Evolutionary conservation across 257 asterid genomes (phyloP).

Genomic region (Solanum dulcamara): DNA sequence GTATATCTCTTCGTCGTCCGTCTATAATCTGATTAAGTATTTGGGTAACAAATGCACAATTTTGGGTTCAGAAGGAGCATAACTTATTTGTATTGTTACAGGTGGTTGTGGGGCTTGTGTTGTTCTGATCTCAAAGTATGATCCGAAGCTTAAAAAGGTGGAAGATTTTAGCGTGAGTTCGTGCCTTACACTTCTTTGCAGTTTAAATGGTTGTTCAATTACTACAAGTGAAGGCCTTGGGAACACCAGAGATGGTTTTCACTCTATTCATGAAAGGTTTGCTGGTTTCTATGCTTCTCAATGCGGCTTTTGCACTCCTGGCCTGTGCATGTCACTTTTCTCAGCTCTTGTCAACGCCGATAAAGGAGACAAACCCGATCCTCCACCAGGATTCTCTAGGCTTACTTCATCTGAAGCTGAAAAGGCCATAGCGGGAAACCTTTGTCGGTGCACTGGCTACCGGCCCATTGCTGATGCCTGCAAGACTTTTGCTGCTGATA

Average conservation of each 20-base stretch:
- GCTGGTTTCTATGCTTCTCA: constrained; percentile 78
- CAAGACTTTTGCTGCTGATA: constrained; percentile 55
- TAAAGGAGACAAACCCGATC: constrained; percentile 16
- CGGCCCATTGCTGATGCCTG: constrained; percentile 76
- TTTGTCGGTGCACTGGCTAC: constrained; percentile 74
- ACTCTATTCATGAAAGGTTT: constrained; percentile 64
- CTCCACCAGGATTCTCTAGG: constrained; percentile 49
- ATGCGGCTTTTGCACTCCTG: constrained; percentile 81
- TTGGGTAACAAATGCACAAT: not conserved
- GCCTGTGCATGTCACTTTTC: constrained; percentile 64
- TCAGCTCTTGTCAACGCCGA: constrained; percentile 51
- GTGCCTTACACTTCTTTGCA: constrained; percentile 70
- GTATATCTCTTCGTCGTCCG: not conserved
- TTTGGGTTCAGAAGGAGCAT: not conserved
- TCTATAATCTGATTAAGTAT: not conserved
- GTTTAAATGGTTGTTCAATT: constrained; percentile 51
- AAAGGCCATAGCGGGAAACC: constrained; percentile 52
- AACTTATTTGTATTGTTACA: not conserved
- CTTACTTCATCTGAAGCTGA: constrained; percentile 57
- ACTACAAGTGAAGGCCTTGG: constrained; percentile 79
- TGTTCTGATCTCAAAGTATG: constrained; percentile 51
- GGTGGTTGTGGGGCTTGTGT: constrained; percentile 92
- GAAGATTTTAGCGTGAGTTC: constrained; percentile 45
- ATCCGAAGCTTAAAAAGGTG: constrained; percentile 16
- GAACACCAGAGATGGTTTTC: constrained; percentile 61